Percentiles rank a stretch among this genome's conserved stretches.
phyloP scores from a whole-genome alignment of 129 eudicot genomes.

The Saussurea involucrata region DNA sequence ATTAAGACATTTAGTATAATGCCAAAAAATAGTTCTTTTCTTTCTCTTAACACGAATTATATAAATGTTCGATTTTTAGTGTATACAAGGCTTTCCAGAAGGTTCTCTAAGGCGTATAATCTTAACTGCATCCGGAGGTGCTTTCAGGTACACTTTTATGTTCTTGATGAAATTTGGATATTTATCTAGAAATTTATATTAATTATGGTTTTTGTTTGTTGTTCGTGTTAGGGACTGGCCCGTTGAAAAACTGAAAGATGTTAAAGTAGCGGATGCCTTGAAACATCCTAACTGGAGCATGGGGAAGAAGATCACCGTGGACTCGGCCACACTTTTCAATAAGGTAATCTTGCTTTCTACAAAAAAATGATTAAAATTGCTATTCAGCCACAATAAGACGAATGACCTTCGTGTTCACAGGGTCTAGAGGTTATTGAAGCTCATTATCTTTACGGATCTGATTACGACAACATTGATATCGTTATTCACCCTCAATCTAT shows the following conservation, averaged over 20 bases:
- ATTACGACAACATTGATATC: constrained; percentile 85
- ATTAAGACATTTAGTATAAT: background rate
- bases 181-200: background rate
- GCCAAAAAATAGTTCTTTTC: background rate
- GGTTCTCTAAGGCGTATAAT: constrained; percentile 92
- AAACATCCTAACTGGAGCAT: constrained; percentile 99
- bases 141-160: constrained; percentile 69
- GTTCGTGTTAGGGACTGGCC: constrained; percentile 84
- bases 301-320: constrained; percentile 98
- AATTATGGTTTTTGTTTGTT: background rate
- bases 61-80: constrained; percentile 51
- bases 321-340: constrained; percentile 95
- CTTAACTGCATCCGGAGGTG: constrained; percentile 97
- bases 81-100: constrained; percentile 96
- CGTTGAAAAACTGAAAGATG: constrained; percentile 89
- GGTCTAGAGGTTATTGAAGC: constrained; percentile 99
- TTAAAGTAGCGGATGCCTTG: constrained; percentile 95
- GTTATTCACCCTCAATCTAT: constrained; percentile 98
- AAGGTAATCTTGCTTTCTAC: constrained; percentile 44
- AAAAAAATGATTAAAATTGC: background rate
- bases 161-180: background rate
- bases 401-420: constrained; percentile 35
- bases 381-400: background rate
- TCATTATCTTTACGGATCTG: constrained; percentile 92
- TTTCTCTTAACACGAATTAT: background rate